phyloP scores from a whole-genome alignment of 495 filamentous ascomycete species.

The Aspergillus heteromorphus region DNA sequence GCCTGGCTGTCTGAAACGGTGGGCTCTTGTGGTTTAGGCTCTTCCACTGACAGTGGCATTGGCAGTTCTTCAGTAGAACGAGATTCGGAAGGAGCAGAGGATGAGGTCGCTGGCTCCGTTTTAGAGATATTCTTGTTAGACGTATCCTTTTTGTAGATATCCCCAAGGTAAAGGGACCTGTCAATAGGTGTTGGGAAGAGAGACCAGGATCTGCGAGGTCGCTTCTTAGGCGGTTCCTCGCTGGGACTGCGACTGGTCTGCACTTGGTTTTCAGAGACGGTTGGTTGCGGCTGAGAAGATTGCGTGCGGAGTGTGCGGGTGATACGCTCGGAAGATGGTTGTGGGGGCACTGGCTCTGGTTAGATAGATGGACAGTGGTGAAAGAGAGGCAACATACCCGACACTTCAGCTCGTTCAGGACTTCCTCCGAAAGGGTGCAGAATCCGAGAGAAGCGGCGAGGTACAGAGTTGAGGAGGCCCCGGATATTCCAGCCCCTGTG shows the following conservation, averaged over 20 bases:
- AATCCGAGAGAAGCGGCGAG: conserved; percentile 21
- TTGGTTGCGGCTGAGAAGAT: background rate
- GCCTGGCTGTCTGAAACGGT: background rate
- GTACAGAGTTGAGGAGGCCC: conserved; percentile 22
- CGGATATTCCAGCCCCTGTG: conserved; percentile 21
- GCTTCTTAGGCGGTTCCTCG: conserved; percentile 12
- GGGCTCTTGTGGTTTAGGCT: background rate
- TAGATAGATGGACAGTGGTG: background rate
- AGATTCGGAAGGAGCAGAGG: background rate
- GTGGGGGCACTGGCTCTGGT: conserved; percentile 2
- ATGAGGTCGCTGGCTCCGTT: background rate
- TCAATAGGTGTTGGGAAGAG: conserved; percentile 21
- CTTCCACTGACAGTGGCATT: background rate
- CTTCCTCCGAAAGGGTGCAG: conserved; percentile 15
- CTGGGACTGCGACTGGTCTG: conserved; percentile 11
- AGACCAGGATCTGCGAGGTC: conserved; percentile 17
- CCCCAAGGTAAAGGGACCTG: conserved; percentile 18
- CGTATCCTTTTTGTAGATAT: background rate
- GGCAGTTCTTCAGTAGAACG: background rate
- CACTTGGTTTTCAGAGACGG: background rate
- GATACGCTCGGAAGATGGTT: conserved; percentile 17
- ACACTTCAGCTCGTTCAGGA: conserved; percentile 7
- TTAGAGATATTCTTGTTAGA: background rate
- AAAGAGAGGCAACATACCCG: conserved; percentile 8
- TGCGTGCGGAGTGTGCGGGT: conserved; percentile 14